These are phyloP conservation scores for Puccinellia tenuiflora DNA, from an alignment of 176 grass and related monocot species.

Conservation along the genomic window DNA sequence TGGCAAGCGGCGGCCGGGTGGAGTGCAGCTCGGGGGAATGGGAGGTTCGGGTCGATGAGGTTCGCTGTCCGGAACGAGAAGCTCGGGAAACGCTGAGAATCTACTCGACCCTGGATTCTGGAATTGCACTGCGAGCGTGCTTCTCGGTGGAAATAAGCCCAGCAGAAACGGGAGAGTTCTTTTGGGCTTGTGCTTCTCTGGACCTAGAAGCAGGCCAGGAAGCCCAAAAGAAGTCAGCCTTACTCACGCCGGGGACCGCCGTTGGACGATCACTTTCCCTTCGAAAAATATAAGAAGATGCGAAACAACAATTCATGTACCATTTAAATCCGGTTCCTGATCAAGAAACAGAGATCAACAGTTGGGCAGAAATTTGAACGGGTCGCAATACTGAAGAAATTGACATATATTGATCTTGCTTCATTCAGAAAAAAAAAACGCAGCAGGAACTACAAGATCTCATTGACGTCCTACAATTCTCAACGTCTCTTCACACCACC, in stretches of 20 bases:
- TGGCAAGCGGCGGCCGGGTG: too few relatives aligned
- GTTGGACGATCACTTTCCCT: background rate
- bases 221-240: too few relatives aligned
- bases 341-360: background rate
- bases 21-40: too few relatives aligned
- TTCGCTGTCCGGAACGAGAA: too few relatives aligned
- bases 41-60: too few relatives aligned
- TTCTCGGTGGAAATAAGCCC: too few relatives aligned
- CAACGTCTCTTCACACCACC: constrained; percentile 2
- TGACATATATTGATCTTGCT: constrained; percentile 19
- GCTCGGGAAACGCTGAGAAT: too few relatives aligned
- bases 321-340: background rate
- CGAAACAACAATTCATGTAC: background rate
- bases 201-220: too few relatives aligned
- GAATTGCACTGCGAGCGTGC: too few relatives aligned
- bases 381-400: background rate
- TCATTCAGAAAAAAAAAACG: background rate
- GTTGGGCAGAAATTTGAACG: background rate
- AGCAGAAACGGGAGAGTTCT: too few relatives aligned
- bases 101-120: too few relatives aligned
- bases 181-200: too few relatives aligned
- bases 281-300: background rate
- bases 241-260: background rate
- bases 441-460: constrained; percentile 12
- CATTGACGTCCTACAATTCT: constrained; percentile 19